Conservation (phyloP, 1,284 basidiomycete species). For the Pseudozyma tsukubaensis region DNA sequence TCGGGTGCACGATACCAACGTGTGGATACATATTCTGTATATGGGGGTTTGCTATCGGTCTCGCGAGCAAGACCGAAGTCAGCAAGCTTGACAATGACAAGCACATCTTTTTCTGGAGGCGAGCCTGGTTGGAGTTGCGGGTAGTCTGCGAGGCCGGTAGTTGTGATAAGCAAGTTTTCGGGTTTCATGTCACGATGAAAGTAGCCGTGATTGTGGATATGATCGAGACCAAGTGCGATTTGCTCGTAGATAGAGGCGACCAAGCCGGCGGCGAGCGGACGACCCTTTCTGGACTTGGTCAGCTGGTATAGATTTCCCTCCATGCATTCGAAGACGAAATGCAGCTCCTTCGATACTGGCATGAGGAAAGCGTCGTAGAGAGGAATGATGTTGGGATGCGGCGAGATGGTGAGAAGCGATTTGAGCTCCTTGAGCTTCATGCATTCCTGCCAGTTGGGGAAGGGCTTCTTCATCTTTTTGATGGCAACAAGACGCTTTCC, state of each 20-base stretch:
- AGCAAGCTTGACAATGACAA: conserved; percentile 96
- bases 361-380: conserved; percentile 98
- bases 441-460: conserved; percentile 97
- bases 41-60: conserved; percentile 87
- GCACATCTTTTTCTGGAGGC: conserved; percentile 84
- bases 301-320: conserved; percentile 99
- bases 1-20: conserved; percentile 99
- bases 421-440: conserved; percentile 94
- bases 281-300: conserved; percentile 94
- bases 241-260: conserved; percentile 95
- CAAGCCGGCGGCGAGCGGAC: conserved; percentile 92
- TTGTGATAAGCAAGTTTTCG: conserved; percentile 99
- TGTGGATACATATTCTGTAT: conserved; percentile 98
- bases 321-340: conserved; percentile 99
- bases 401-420: conserved; percentile 92
- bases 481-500: conserved; percentile 95
- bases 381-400: conserved; percentile 97
- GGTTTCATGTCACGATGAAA: conserved; percentile 99
- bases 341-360: conserved; percentile 91
- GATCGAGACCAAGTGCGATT: conserved; percentile 87
- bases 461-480: conserved; percentile 97
- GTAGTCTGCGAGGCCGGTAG: conserved; percentile 94
- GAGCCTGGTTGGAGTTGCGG: conserved; percentile 69
- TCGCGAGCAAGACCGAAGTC: conserved; percentile 98
- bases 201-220: conserved; percentile 91